phyloP scores from a whole-genome alignment of 805 yeast genomes.

The Tetrapisispora phaffii region DNA sequence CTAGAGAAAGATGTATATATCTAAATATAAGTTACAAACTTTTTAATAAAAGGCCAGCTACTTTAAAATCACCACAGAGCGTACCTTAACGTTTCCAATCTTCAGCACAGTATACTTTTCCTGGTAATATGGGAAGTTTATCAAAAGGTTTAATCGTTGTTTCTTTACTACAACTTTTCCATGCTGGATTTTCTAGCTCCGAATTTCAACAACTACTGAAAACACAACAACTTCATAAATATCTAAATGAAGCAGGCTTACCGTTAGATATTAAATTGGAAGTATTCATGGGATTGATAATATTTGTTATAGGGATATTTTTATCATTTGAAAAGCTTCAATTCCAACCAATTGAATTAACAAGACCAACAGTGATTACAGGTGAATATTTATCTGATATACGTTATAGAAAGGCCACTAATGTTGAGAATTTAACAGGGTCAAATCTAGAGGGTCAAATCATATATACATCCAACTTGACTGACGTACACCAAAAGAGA shows the following conservation, averaged over 20 bases:
- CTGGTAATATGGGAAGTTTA: constrained; percentile 9
- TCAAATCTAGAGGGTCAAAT: constrained; percentile 24
- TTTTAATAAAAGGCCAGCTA: too few relatives aligned
- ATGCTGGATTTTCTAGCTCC: constrained; percentile 28
- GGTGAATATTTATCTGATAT: constrained; percentile 24
- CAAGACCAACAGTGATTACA: constrained; percentile 8
- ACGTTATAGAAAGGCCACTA: constrained; percentile 23
- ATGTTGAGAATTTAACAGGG: constrained; percentile 21
- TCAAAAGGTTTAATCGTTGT: constrained; percentile 9
- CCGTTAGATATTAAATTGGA: constrained; percentile 27
- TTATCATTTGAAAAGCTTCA: constrained; percentile 19
- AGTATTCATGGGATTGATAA: constrained; percentile 15
- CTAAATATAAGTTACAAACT: too few relatives aligned
- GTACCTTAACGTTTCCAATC: not conserved
- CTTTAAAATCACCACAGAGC: not conserved
- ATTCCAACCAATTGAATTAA: constrained; percentile 16
- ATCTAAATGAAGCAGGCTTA: constrained; percentile 2
- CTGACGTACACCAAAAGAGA: constrained; percentile 22
- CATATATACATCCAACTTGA: constrained; percentile 21
- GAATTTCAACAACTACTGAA: constrained; percentile 25
- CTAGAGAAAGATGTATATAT: too few relatives aligned
- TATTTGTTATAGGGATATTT: constrained; percentile 19
- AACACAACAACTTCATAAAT: constrained; percentile 5
- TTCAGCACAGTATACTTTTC: not conserved
- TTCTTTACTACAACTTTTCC: constrained; percentile 16